Base-by-base conservation (phyloP, 108 stramenopile species). In the Cylindrotheca fusiformis region DNA sequence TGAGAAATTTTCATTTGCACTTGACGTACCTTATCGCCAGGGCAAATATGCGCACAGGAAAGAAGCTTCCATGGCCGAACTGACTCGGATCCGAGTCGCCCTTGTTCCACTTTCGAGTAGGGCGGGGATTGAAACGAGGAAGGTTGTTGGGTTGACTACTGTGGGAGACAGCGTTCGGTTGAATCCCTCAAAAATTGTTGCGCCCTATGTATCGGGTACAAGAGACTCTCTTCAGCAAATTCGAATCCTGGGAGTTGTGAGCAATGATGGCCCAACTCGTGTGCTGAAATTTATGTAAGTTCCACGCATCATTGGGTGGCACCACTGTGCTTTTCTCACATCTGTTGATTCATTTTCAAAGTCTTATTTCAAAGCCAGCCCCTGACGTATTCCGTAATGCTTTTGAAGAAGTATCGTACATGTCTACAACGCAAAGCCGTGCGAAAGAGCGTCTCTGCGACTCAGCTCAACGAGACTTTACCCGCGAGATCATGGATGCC, bases 11-110 rank as follows among this genome's bases (percentile, higher is more conserved):
- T 61, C 81, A 2, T 89, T 82, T 71, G 84, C 78, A 0, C 66
- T 89, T 24, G 88, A 89, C 69, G 79, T 84, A 12, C 88, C 88
- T 18, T 85, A 69, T 65, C 68, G 88, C 10, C 81, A 84, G 68
- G 88, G 83, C 44, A 86, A 86, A 54, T 84, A 84, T 58, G 78
- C 69, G 17, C 55, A 70, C 19, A 30, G 84, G 20, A 78, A 72
- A 44, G 77, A 81, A 21, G 84, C 81, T 18, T 63, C 84, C 1
- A 50, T 82, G 53, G 46, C 32, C 8, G 83, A 89, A 61, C 76
- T 89, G 10, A 63, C 84, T 22, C 67, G 71, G 19, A 58, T 82
- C 20, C 75, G 85, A 45, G 58, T 84, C 29, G 79, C 71, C n/a
- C 59, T 89, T 25, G 82, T 85, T 17, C 88, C 88, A 25, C 76